Conservation (phyloP, 805 yeast genomes). For the Candida nanaspora region DNA sequence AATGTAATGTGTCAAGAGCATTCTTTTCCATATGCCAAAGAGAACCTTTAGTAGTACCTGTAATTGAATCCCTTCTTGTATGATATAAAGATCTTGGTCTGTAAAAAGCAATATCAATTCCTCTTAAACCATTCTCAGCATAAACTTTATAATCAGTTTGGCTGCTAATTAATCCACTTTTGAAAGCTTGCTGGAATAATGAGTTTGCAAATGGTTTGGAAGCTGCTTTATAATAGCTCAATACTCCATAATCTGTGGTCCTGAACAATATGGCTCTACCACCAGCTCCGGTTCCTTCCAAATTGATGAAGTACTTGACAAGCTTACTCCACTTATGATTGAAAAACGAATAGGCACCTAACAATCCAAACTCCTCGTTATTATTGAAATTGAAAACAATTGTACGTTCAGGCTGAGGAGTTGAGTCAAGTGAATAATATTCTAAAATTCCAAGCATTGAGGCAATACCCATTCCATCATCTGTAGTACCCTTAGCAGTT, state of each 20-base stretch:
- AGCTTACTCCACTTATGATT: slow-evolving; percentile 64
- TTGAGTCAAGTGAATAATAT: slow-evolving; percentile 27
- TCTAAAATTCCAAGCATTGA: slow-evolving; percentile 66
- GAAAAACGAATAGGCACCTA: slow-evolving; percentile 73
- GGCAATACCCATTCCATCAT: slow-evolving; percentile 87
- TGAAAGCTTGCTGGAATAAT: slow-evolving; percentile 78
- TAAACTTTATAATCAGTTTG: slow-evolving; percentile 85
- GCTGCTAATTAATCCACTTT: slow-evolving; percentile 60
- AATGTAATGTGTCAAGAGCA: slow-evolving; percentile 50
- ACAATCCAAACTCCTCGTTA: slow-evolving; percentile 81
- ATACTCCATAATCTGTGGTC: slow-evolving; percentile 71
- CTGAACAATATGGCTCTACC: slow-evolving; percentile 78
- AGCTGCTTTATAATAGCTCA: slow-evolving; percentile 48
- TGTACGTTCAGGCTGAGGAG: slow-evolving; percentile 57
- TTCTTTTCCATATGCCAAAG: slow-evolving; percentile 81
- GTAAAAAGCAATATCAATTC: slow-evolving; percentile 85
- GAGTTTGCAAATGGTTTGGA: slow-evolving; percentile 73
- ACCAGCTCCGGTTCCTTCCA: slow-evolving; percentile 93
- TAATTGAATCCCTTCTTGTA: slow-evolving; percentile 64
- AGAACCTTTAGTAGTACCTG: slow-evolving; percentile 56
- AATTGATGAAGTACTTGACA: slow-evolving; percentile 61
- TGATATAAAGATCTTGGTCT: slow-evolving; percentile 82
- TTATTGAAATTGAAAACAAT: slow-evolving; percentile 81
- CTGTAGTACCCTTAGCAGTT: slow-evolving; percentile 81
- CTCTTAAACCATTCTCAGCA: slow-evolving; percentile 60